Conservation (phyloP, 352 stramenopile genomes). For the Hyaloperonospora arabidopsidis region DNA sequence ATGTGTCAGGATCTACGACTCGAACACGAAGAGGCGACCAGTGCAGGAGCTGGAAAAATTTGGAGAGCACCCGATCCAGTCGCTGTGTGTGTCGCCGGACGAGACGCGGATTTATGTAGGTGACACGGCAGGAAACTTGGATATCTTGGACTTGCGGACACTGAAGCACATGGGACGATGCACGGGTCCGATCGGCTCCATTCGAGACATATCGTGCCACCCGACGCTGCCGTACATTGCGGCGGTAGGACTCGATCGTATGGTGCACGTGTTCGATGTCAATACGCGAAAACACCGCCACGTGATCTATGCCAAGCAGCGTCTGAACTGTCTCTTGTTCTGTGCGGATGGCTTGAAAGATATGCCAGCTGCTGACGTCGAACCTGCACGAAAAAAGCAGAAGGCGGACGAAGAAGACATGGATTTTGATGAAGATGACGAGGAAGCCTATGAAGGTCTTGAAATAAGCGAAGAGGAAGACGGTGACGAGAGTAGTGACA, state of each 20-base stretch:
- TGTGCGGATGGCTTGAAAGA: conserved; percentile 73
- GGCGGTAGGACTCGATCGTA: conserved; percentile 89
- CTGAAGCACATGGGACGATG: conserved; percentile 82
- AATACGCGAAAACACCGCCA: conserved; percentile 70
- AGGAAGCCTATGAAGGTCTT: conserved; percentile 79
- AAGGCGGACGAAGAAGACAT: conserved; percentile 36
- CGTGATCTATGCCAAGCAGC: conserved; percentile 78
- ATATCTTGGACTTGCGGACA: conserved; percentile 85
- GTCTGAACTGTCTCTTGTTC: conserved; percentile 89
- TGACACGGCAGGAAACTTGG: conserved; percentile 86
- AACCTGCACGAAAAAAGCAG: conserved; percentile 44
- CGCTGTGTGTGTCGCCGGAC: conserved; percentile 56
- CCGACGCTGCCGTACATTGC: conserved; percentile 86
- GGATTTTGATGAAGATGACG: conserved; percentile 31
- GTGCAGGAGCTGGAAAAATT: conserved; percentile 60
- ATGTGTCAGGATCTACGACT: conserved; percentile 84
- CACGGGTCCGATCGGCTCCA: conserved; percentile 84
- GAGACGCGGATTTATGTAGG: conserved; percentile 78
- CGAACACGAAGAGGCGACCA: conserved; percentile 73
- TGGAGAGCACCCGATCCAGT: conserved; percentile 70
- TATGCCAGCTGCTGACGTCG: conserved; percentile 25
- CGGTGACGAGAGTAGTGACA: conserved; percentile 42
- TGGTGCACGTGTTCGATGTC: conserved; percentile 90
- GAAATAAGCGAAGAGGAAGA: conserved; percentile 61
- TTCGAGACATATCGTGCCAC: conserved; percentile 86